Evolutionary conservation across 305 asterid genomes (phyloP).

Genomic region (Fraxinus floribunda): DNA sequence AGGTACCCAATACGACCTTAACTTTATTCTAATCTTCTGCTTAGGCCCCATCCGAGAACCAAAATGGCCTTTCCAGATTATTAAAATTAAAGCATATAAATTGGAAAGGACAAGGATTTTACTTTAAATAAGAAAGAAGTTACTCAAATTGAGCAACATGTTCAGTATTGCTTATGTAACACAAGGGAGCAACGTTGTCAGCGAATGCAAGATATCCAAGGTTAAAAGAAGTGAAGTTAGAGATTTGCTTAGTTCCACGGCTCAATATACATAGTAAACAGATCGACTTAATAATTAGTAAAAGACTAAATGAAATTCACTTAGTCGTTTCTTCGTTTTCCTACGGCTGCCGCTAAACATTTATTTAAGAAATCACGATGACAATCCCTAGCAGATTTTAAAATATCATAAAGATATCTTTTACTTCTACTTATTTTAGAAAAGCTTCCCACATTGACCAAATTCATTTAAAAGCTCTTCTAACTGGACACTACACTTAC

Average conservation of each 20-base stretch:
- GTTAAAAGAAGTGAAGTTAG: not conserved
- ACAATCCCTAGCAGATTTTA: not conserved
- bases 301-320: not conserved
- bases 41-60: constrained; percentile 47
- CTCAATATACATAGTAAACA: not conserved
- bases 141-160: not conserved
- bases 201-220: not conserved
- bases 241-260: not conserved
- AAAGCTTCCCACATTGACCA: too few relatives aligned
- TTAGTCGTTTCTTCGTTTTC: not conserved
- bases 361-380: not conserved
- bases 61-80: not conserved
- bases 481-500: too few relatives aligned
- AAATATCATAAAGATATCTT: not conserved
- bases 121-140: not conserved
- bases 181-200: not conserved
- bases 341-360: not conserved
- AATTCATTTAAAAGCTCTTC: too few relatives aligned
- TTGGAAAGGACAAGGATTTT: not conserved
- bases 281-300: not conserved
- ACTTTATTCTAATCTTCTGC: constrained; percentile 59
- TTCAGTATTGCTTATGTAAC: not conserved
- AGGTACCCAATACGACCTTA: constrained; percentile 95
- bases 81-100: constrained; percentile 7
- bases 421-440: too few relatives aligned